Percentiles rank a stretch among this genome's conserved stretches.
phyloP scores from a whole-genome alignment of 1,284 basidiomycete species.

The Cutaneotrichosporon spelunceum region DNA sequence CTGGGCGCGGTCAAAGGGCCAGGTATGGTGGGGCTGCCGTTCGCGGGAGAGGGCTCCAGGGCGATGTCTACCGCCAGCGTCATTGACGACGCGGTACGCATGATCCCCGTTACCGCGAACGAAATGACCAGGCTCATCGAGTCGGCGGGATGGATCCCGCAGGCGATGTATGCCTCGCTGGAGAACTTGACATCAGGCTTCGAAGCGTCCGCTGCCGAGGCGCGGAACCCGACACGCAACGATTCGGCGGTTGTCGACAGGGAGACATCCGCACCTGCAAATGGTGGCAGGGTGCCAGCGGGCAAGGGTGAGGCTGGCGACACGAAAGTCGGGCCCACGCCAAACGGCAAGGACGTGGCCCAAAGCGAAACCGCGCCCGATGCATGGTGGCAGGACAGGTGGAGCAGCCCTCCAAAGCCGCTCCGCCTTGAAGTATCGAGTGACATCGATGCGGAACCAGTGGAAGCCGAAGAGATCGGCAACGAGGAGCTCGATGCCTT shows the following conservation, averaged over 20 bases:
- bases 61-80: no score
- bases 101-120: background rate
- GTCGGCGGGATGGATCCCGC: background rate
- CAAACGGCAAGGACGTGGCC: no score
- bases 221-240: background rate
- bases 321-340: no score
- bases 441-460: no score
- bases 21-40: background rate
- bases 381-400: background rate
- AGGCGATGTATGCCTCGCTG: background rate
- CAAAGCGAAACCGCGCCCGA: background rate
- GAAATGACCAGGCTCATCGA: constrained; percentile 4
- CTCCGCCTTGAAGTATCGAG: no score
- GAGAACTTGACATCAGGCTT: background rate
- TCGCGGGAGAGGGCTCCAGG: background rate
- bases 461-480: background rate
- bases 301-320: no score
- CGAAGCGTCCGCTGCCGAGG: background rate
- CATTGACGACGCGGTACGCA: background rate
- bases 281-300: background rate
- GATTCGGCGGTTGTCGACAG: no score
- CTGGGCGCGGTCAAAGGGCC: background rate
- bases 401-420: background rate
- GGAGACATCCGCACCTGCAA: no score
- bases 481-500: background rate